Base-by-base conservation (phyloP, 2,329 filamentous ascomycete genomes). In the Chaetomiaceae sp. region DNA sequence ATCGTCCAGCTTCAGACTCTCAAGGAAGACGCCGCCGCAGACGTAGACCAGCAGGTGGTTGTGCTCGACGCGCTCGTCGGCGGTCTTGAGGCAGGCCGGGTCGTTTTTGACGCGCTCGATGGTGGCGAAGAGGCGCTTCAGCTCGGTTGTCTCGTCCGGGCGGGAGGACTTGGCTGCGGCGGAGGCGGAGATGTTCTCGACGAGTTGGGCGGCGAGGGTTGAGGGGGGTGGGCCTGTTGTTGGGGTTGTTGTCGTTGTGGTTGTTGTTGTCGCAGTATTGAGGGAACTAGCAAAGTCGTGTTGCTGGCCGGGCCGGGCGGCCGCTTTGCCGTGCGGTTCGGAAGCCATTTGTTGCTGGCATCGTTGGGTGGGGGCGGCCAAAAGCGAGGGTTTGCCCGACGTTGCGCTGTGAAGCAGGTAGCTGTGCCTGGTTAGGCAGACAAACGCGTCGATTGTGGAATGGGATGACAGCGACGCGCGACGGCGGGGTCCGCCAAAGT, bases 31-130 rank as follows among this genome's bases (percentile, higher is more conserved):
- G 63, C 87, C 85, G 44, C 86, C 77, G 60, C 93, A 87, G 55
- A 96, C 86, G 63, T 87, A 90, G 46, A 96, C 84, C 44, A 96
- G 78, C 68, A 90, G 87, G 61, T 90, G 86, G 60, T 95, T 92
- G 65, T 95, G 84, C 44, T 84, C 78, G 39, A 87, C 70, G 58
- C 86, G 83, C 39, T 87, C 82, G 55, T 85, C 79, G 2, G 74
- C 63, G 12, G 80, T 77, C 27, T 83, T 81, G 21, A 92, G 75
- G 21, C 74, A 63, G 1, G 65, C 67, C 34, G 72, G 76, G 10
- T 76, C 62, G 55, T 77, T 73, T 50, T 79, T 79, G 54, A 79
- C 71, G 19, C 69, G 68, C 59, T 82, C 75, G 30, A 85, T 80
- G 25, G 76, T 68, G 40, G 70, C 67, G 55, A 82, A 77, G 3